phyloP scores from a whole-genome alignment of 2,329 filamentous ascomycete species.

The Stachybotrys chlorohalonatus region DNA sequence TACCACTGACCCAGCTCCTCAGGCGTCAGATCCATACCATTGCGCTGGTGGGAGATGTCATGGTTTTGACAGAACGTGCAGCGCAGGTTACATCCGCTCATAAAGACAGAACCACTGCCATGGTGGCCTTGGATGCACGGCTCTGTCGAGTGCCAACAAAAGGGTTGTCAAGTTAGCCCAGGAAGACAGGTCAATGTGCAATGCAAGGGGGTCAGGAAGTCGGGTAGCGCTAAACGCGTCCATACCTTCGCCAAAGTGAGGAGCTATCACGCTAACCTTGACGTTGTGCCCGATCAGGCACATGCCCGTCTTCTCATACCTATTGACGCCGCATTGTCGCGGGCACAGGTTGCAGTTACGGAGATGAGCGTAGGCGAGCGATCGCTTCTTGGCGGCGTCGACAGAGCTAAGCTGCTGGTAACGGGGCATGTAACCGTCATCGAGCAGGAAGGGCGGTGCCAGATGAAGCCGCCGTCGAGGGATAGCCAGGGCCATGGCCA shows the following conservation, averaged over 20 bases:
- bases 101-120: slow-evolving; percentile 74
- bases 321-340: slow-evolving; percentile 66
- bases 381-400: slow-evolving; percentile 65
- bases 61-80: slow-evolving; percentile 78
- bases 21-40: slow-evolving; percentile 69
- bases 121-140: slow-evolving; percentile 76
- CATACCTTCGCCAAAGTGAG: slow-evolving; percentile 70
- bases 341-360: slow-evolving; percentile 76
- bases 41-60: slow-evolving; percentile 74
- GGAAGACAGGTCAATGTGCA: background rate
- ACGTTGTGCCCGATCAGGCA: slow-evolving; percentile 69
- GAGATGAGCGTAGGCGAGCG: slow-evolving; percentile 64
- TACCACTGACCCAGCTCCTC: slow-evolving; percentile 77
- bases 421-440: slow-evolving; percentile 61
- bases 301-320: slow-evolving; percentile 68
- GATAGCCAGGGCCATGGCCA: background rate
- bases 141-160: slow-evolving; percentile 33
- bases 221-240: slow-evolving; percentile 2
- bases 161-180: background rate
- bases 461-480: slow-evolving; percentile 34
- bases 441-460: slow-evolving; percentile 58
- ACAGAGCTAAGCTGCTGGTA: slow-evolving; percentile 60
- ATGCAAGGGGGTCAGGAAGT: slow-evolving; percentile 3
- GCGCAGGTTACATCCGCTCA: slow-evolving; percentile 64
- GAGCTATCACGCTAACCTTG: slow-evolving; percentile 77